A percentile compares a stretch with the other conserved stretches of the same genome.
phyloP scores from a whole-genome alignment of 208 protist species.

The Leptomonas seymouri region DNA sequence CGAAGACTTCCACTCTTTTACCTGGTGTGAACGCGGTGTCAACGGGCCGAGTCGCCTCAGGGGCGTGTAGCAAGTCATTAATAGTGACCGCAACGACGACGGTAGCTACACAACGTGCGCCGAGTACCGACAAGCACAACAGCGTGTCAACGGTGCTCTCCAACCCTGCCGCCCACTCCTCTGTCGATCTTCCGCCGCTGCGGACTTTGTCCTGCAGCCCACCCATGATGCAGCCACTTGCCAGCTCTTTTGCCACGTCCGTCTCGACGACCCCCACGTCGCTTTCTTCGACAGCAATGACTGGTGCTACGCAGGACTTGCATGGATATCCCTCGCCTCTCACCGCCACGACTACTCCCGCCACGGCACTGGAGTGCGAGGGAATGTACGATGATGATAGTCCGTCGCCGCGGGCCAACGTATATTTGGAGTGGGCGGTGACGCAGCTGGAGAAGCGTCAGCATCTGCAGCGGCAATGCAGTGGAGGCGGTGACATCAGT shows the following conservation, averaged over 20 bases:
- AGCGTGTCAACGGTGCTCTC: not conserved
- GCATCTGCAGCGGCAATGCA: not conserved
- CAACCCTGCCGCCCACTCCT: not conserved
- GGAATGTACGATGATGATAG: conserved; percentile 30
- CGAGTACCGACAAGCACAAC: not conserved
- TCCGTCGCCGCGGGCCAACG: conserved; percentile 15
- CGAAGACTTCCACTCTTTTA: not conserved
- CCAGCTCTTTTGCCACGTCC: not conserved
- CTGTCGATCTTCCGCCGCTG: not conserved
- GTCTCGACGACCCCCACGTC: not conserved
- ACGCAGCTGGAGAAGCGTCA: conserved; percentile 18
- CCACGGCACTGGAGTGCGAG: conserved; percentile 7
- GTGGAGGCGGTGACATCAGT: not conserved
- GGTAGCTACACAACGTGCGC: not conserved
- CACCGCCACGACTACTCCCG: not conserved
- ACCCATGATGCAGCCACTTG: not conserved
- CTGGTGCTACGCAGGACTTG: conserved; percentile 1
- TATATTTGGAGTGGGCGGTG: conserved; percentile 29
- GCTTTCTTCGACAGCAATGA: conserved; percentile 6
- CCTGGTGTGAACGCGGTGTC: not conserved
- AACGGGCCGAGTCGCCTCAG: not conserved
- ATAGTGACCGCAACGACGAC: not conserved
- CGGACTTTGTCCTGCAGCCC: not conserved
- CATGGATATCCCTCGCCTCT: not conserved
- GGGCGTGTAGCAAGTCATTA: not conserved